phyloP scores from a whole-genome alignment of 2,329 filamentous ascomycete genomes.

The Monosporascus sp. region DNA sequence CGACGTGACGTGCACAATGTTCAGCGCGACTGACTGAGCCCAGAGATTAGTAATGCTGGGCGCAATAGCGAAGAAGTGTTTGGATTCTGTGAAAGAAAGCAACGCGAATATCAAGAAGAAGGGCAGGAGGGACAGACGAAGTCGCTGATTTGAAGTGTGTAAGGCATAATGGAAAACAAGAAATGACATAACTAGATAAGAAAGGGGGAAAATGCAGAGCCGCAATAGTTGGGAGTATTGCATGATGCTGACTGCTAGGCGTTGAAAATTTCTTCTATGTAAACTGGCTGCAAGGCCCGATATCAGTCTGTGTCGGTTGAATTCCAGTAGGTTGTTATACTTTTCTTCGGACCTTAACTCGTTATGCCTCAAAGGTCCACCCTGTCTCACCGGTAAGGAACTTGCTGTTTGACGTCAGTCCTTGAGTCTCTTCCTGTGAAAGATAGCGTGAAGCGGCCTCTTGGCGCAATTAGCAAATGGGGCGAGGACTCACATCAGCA shows the following conservation, averaged over 20 bases:
- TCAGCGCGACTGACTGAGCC: constrained; percentile 1
- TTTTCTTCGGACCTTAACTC: too few relatives aligned
- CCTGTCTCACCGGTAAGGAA: too few relatives aligned
- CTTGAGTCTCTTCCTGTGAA: too few relatives aligned
- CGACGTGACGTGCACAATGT: neutral
- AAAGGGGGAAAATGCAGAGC: neutral
- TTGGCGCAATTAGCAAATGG: too few relatives aligned
- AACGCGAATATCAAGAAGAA: neutral
- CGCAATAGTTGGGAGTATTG: neutral
- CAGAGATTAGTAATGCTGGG: constrained; percentile 1
- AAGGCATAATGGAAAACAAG: constrained; percentile 1
- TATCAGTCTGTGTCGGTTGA: too few relatives aligned
- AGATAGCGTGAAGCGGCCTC: too few relatives aligned
- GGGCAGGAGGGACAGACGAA: neutral
- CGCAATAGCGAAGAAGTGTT: neutral
- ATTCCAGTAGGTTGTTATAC: too few relatives aligned
- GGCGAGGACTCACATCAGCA: too few relatives aligned
- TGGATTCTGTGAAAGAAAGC: constrained; percentile 1
- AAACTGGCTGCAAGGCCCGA: too few relatives aligned
- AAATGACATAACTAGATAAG: neutral
- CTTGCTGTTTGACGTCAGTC: too few relatives aligned
- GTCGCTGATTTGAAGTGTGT: neutral
- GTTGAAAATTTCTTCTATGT: too few relatives aligned
- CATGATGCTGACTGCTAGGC: neutral
- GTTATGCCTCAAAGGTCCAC: too few relatives aligned